Conservation (phyloP, 1,284 basidiomycete species). For the Papiliotrema nemorosa region DNA sequence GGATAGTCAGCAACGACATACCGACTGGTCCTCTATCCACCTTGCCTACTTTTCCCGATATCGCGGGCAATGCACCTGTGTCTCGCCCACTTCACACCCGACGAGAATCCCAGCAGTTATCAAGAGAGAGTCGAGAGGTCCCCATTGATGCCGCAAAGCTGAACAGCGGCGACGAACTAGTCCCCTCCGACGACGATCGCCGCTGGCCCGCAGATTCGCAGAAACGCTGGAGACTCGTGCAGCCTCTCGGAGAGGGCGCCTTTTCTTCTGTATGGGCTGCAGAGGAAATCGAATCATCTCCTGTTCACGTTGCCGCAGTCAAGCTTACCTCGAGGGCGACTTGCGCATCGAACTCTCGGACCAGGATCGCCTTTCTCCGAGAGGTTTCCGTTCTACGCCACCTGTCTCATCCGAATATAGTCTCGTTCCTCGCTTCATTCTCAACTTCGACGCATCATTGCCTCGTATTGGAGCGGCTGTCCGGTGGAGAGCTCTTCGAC, state of each 20-base stretch:
- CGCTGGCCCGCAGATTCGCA: not conserved
- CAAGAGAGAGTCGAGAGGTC: constrained; percentile 18
- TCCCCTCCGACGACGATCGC: not conserved
- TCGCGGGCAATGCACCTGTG: not conserved
- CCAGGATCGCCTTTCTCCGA: constrained; percentile 75
- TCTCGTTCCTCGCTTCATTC: constrained; percentile 69
- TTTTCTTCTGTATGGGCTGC: constrained; percentile 77
- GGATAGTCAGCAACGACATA: constrained; percentile 1
- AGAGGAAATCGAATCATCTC: not conserved
- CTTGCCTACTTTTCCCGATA: constrained; percentile 11
- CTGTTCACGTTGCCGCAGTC: constrained; percentile 64
- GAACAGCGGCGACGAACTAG: constrained; percentile 25
- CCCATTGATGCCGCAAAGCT: constrained; percentile 13
- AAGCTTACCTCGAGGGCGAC: constrained; percentile 70
- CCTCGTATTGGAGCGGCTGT: constrained; percentile 72
- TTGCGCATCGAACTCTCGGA: constrained; percentile 62
- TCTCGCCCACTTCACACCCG: not conserved
- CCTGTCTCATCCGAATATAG: constrained; percentile 78
- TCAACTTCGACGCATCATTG: constrained; percentile 72
- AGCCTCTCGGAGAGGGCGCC: constrained; percentile 65
- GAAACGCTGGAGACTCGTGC: constrained; percentile 52
- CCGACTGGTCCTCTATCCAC: constrained; percentile 11
- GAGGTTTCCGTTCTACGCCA: constrained; percentile 84
- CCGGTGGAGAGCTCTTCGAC: constrained; percentile 80
- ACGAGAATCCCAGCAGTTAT: constrained; percentile 20